Conservation (phyloP, 2,329 filamentous ascomycete genomes). For the Pseudopyricularia javanii region DNA sequence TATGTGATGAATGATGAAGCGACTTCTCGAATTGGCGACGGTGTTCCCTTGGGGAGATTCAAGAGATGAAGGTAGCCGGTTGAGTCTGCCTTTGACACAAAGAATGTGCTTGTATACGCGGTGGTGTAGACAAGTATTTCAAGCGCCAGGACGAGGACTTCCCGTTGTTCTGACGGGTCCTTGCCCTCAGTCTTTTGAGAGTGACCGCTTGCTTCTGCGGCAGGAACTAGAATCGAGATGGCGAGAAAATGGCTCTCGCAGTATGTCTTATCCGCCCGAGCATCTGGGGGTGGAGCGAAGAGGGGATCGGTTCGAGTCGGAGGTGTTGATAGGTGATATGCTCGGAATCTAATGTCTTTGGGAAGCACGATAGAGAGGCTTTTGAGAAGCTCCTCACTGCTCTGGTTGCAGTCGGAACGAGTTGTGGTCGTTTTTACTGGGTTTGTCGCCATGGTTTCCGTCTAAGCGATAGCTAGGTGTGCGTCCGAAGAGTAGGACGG, state of each 20-base stretch:
- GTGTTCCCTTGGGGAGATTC: conserved; percentile 44
- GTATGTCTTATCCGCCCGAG: conserved; percentile 64
- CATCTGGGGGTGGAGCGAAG: conserved; percentile 64
- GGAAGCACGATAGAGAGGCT: conserved; percentile 39
- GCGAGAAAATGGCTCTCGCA: conserved; percentile 71
- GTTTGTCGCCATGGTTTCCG: not conserved
- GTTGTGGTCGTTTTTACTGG: not conserved
- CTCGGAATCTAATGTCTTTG: conserved; percentile 44
- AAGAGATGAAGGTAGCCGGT: conserved; percentile 72
- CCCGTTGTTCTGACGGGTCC: conserved; percentile 12
- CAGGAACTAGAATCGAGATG: conserved; percentile 29
- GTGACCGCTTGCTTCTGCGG: conserved; percentile 1
- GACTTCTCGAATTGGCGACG: conserved; percentile 64
- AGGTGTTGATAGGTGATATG: conserved; percentile 81
- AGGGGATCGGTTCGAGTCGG: conserved; percentile 64
- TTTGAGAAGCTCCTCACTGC: conserved; percentile 18
- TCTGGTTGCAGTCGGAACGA: conserved; percentile 7
- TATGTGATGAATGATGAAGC: conserved; percentile 65
- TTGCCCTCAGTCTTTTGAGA: conserved; percentile 6
- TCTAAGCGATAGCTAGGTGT: not conserved
- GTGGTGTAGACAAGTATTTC: conserved; percentile 85
- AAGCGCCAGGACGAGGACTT: conserved; percentile 68
- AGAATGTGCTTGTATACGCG: conserved; percentile 68
- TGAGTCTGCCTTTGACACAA: conserved; percentile 94
- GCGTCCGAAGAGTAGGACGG: no score